These are phyloP conservation scores for Geotrichum reessii DNA, from an alignment of 1,139 yeast species.

Conservation along the genomic window DNA sequence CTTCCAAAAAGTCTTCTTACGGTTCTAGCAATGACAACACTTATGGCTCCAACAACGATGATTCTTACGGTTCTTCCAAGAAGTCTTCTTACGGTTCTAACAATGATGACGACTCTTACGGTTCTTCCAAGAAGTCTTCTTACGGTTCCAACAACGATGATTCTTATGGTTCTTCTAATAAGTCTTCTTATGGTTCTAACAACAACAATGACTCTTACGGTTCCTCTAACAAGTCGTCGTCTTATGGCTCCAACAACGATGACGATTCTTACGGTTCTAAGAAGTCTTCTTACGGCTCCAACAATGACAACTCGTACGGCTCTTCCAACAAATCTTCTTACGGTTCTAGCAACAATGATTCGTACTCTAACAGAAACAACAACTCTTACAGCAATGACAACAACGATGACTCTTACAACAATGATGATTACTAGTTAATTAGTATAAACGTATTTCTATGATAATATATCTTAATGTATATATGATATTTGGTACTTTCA, in stretches of 20 bases:
- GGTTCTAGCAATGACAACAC: slow-evolving; percentile 19
- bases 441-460: not conserved
- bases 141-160: slow-evolving; percentile 27
- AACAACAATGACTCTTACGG: slow-evolving; percentile 31
- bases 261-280: slow-evolving; percentile 24
- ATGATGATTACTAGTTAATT: slow-evolving; percentile 13
- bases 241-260: slow-evolving; percentile 18
- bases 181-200: no score
- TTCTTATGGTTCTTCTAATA: slow-evolving; percentile 13
- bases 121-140: no score
- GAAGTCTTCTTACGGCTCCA: no score
- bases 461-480: not conserved
- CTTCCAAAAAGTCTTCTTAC: slow-evolving; percentile 18
- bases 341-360: slow-evolving; percentile 10
- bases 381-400: slow-evolving; percentile 12
- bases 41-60: slow-evolving; percentile 19
- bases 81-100: slow-evolving; percentile 19
- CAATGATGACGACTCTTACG: slow-evolving; percentile 4
- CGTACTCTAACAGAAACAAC: no score
- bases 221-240: no score
- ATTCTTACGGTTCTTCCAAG: no score
- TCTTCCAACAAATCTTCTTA: slow-evolving; percentile 17
- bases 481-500: no score
- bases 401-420: slow-evolving; percentile 21
- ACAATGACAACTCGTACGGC: slow-evolving; percentile 15